Conservation (phyloP, 371 early-diverging fungal genomes). For the Mortierella sp. region DNA sequence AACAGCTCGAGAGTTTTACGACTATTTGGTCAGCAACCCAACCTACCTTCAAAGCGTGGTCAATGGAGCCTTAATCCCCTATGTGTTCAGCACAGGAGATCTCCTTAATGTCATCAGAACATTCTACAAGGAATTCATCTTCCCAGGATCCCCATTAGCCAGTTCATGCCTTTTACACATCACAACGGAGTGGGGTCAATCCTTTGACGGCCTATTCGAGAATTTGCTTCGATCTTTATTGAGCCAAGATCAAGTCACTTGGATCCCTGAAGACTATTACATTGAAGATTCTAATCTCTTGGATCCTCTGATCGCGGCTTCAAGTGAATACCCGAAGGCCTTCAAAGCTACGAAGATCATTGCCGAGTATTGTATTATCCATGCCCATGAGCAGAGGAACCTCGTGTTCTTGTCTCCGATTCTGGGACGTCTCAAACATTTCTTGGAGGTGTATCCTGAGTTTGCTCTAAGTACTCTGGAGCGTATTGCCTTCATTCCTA, state of each 20-base stretch:
- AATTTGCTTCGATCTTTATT: conserved; percentile 3
- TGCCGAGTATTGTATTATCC: conserved; percentile 18
- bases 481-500: conserved; percentile 18
- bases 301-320: conserved; percentile 1
- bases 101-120: too few species aligned
- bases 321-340: not conserved
- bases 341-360: conserved; percentile 1
- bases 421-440: not conserved
- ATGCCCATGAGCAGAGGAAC: conserved; percentile 10
- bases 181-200: not conserved
- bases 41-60: too few species aligned
- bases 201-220: not conserved
- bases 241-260: conserved; percentile 6
- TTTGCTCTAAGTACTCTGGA: not conserved
- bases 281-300: conserved; percentile 8
- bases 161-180: conserved; percentile 8
- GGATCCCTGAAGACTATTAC: conserved; percentile 11
- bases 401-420: conserved; percentile 16
- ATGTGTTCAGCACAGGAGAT: too few species aligned
- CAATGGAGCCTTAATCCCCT: too few species aligned
- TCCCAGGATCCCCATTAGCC: not conserved
- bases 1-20: too few species aligned
- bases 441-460: conserved; percentile 6
- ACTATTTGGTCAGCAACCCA: too few species aligned
- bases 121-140: too few species aligned